Evolutionary conservation across 768 basidiomycete species (phyloP).

Genomic region (Tylopilus sp.): DNA sequence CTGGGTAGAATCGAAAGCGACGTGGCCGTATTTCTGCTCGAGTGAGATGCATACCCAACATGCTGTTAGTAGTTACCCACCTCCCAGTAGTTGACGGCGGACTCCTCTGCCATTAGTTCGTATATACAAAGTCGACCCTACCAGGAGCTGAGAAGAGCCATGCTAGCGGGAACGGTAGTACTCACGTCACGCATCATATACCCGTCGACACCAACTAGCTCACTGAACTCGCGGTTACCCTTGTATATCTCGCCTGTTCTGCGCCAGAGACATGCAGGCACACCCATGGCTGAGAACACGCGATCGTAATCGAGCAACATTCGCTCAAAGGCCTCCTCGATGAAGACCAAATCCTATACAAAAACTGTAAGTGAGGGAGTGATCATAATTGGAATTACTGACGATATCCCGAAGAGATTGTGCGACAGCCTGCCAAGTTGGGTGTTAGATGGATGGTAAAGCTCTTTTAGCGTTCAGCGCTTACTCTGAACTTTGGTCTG

Average conservation of each 20-base stretch:
- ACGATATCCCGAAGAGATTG: constrained; percentile 83
- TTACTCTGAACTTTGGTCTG: constrained; percentile 79
- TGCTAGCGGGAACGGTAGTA: neutral
- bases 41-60: neutral
- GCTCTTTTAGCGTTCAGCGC: constrained; percentile 18
- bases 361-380: neutral
- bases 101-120: constrained; percentile 97
- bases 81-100: constrained; percentile 98
- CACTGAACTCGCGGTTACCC: constrained; percentile 93
- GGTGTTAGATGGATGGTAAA: neutral
- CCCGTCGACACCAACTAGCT: constrained; percentile 83
- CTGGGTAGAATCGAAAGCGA: constrained; percentile 88
- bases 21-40: constrained; percentile 87
- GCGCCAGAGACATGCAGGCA: constrained; percentile 95
- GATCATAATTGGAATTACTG: constrained; percentile 18
- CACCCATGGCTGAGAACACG: constrained; percentile 92
- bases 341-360: constrained; percentile 85
- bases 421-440: constrained; percentile 62
- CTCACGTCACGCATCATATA: constrained; percentile 83
- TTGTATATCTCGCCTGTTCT: constrained; percentile 99
- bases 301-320: constrained; percentile 94
- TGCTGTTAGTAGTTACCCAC: constrained; percentile 35
- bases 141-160: neutral
- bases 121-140: constrained; percentile 93
- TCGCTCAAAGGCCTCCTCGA: constrained; percentile 97